Conservation (phyloP, 108 stramenopile genomes). For the Nitzschia sp. region DNA sequence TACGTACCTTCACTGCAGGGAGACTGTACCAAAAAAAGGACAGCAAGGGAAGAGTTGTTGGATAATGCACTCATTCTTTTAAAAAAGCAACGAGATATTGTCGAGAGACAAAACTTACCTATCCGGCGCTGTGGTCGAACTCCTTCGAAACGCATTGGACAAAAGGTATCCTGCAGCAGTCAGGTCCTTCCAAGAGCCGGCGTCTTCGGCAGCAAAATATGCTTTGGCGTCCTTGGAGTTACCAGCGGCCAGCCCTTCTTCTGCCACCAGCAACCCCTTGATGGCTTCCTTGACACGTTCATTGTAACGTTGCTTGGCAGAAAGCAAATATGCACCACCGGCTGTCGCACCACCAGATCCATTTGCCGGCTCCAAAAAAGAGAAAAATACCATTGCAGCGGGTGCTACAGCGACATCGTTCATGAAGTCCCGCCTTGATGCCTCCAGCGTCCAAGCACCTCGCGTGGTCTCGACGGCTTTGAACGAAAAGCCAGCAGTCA, state of each 20-base stretch:
- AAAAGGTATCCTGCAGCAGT: conserved; percentile 75
- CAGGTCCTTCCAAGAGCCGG: conserved; percentile 77
- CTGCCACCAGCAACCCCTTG: conserved; percentile 59
- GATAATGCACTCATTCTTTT: neutral
- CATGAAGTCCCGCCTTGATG: neutral
- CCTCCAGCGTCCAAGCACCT: neutral
- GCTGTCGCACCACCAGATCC: conserved; percentile 87
- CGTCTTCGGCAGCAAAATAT: conserved; percentile 63
- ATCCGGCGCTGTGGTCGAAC: conserved; percentile 63
- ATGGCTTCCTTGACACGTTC: conserved; percentile 73
- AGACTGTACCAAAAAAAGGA: conserved; percentile 1
- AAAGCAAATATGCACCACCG: conserved; percentile 81
- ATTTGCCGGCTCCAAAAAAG: conserved; percentile 2
- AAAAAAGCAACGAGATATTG: conserved; percentile 19
- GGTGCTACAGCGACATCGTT: neutral
- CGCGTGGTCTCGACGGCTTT: neutral
- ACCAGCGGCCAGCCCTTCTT: conserved; percentile 36
- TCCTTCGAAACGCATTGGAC: conserved; percentile 75
- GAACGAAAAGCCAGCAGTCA: neutral
- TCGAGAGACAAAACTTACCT: conserved; percentile 30
- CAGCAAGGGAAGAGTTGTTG: neutral
- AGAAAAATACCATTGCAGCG: neutral
- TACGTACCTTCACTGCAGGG: conserved; percentile 29
- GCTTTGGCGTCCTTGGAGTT: conserved; percentile 46
- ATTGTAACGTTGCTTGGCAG: conserved; percentile 88